Evolutionary conservation across 1,284 basidiomycete genomes (phyloP), one percentile per base, ranked within the genome.

Genomic region (Inonotus obliquus): DNA sequence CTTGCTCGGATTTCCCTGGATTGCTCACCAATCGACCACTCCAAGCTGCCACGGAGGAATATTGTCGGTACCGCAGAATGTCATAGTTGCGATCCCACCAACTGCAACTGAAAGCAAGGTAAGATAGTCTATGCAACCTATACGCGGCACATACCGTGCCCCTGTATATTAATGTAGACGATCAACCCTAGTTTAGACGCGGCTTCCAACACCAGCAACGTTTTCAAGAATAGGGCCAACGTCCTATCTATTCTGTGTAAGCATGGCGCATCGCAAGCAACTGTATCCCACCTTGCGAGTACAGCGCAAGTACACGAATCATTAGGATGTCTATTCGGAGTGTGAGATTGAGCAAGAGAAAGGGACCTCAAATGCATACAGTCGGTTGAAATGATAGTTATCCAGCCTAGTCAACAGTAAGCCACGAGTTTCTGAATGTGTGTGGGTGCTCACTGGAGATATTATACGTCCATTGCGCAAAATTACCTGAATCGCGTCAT

Each of bases 221-320:
- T 25, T 10, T 54, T 35, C 14, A 54, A 25, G n/a, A 25, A 23
- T 17, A 55, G 38, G 17, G 54, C 38, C 21, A 55, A 5, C n/a
- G 11, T 19, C n/a, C 54, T 55, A 21, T 41, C 54, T 55, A 25
- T 9, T 23, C 23, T 9, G 9, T 2, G 23, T 23, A 11, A 41
- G 23, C 7, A 17, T 7, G 14, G 19, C 39, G 11, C 5, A 17
- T 55, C 23, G 23, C 13, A 3, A 44, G 19, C 7, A 21, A 7
- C 10, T 39, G 4, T 23, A 39, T 1, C 55, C 29, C 29, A 57
- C 55, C 25, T 27, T 57, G 41, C 5, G 25, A n/a, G n/a, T 35
- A 57, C 17, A 57, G 55, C 25, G 55, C 55, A 27, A 57, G 44
- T 14, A 57, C 55, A 10, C 55, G 55, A 27, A 57, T 25, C 23